A percentile compares a stretch with the other conserved stretches of the same genome.
phyloP scores from a whole-genome alignment of 179 eudicot genomes.

The Heliamphora ciliata region DNA sequence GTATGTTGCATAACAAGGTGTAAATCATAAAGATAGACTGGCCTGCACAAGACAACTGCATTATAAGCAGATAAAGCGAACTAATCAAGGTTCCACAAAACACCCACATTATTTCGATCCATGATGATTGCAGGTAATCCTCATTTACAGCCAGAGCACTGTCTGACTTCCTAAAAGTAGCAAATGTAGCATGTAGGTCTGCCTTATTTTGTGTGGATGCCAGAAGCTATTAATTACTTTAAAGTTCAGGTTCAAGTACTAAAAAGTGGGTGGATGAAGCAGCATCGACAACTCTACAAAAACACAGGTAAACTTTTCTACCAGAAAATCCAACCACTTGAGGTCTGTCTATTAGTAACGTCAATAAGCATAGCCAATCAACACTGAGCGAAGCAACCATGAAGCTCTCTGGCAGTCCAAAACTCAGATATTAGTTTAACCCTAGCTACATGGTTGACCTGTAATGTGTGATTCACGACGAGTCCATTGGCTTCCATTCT shows the following conservation, averaged over 20 bases:
- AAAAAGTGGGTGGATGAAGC: too few relatives aligned
- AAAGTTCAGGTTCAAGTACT: too few relatives aligned
- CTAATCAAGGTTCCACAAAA: constrained; percentile 2
- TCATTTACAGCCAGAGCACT: background rate
- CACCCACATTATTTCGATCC: background rate
- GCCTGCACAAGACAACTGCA: background rate
- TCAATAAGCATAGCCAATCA: background rate
- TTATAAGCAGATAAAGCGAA: background rate
- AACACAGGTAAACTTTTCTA: background rate
- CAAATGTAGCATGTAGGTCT: background rate
- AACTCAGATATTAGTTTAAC: background rate
- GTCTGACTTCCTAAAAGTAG: background rate
- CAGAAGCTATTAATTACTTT: too few relatives aligned
- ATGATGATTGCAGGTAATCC: background rate
- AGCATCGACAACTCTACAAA: background rate
- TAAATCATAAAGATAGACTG: background rate
- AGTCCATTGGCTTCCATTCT: background rate
- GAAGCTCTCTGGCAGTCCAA: background rate
- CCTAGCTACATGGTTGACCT: background rate
- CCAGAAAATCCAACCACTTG: background rate
- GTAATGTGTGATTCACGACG: background rate
- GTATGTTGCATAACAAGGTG: too few relatives aligned
- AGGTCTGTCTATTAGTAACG: background rate
- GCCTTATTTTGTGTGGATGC: background rate
- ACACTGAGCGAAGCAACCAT: background rate